These are phyloP conservation scores for Coemansia nantahalensis DNA, from an alignment of 192 early-diverging fungal species.

Conservation along the genomic window DNA sequence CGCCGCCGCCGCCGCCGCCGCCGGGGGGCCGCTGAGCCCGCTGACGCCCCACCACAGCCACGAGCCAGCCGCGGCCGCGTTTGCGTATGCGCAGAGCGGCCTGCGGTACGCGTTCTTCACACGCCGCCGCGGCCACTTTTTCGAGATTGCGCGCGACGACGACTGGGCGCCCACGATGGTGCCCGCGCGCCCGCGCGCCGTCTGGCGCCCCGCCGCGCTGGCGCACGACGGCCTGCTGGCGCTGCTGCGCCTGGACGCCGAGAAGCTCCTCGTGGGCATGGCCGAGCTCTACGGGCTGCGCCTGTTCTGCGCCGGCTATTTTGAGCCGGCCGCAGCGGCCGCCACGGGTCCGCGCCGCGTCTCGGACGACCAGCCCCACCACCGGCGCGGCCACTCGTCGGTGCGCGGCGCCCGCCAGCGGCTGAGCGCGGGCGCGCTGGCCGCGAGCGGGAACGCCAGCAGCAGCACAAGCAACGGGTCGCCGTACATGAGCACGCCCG, in stretches of 20 bases:
- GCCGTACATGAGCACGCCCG: conserved; percentile 2
- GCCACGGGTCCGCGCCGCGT: conserved; percentile 1
- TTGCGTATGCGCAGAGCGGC: conserved; percentile 42
- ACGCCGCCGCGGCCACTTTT: conserved; percentile 41
- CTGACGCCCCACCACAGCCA: conserved; percentile 6
- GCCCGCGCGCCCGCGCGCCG: conserved; percentile 19
- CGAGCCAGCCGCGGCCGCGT: conserved; percentile 16
- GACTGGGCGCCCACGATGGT: conserved; percentile 44
- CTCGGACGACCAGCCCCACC: conserved; percentile 5
- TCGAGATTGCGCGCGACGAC: conserved; percentile 42
- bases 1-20: conserved; percentile 3
- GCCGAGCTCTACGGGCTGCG: conserved; percentile 50
- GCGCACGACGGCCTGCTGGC: conserved; percentile 11
- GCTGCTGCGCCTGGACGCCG: conserved; percentile 16
- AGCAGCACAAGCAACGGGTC: conserved; percentile 17
- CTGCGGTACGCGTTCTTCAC: conserved; percentile 39
- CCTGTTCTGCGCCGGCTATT: conserved; percentile 37
- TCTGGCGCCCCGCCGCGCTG: conserved; percentile 16
- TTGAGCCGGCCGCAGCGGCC: conserved; percentile 12
- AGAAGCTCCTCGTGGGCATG: conserved; percentile 40
- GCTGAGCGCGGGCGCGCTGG: conserved; percentile 18
- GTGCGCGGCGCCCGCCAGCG: conserved; percentile 17
- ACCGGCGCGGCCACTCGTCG: conserved; percentile 6
- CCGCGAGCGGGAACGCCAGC: conserved; percentile 1
- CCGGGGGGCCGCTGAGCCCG: conserved; percentile 2